Base-by-base conservation (phyloP, 768 basidiomycete genomes). In the Rossbeevera mucosa region DNA sequence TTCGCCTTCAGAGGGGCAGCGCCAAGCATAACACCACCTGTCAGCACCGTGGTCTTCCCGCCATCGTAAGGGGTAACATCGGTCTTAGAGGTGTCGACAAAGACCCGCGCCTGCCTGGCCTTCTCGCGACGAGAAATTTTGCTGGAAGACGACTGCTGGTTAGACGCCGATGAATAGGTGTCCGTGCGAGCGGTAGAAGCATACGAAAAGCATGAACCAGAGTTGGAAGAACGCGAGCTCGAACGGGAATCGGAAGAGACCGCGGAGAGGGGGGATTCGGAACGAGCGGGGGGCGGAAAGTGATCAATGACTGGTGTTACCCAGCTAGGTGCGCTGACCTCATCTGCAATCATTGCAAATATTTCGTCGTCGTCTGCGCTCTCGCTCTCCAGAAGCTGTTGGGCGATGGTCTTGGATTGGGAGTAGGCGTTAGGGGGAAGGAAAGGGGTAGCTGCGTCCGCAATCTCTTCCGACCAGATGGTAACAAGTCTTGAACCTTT, bases 11-110 rank as follows among this genome's bases (percentile, higher is more conserved):
- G 53, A 51, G 69, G 64, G 57, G 72, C 75, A 33, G 76, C 72
- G 46, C 88, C 88, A 55, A 91, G 85, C 89, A 91, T 91, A 59
- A 91, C 88, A 57, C 88, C 89, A 51, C 89, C 89, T 3, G 88
- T 90, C 60, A 91, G 80, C 46, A 91, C 88, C 25, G 88, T 90
- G 48, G 89, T 91, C 78, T 89, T 90, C 57, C 89, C 89, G 51
- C 88, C 88, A 59, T 91, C 88, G 61, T 91, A 91, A 61, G 86
- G 86, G 44, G 88, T 91, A 56, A 91, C 86, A 42, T 86, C 86
- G 49, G 71, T 89, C 76, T 84, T 91, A 63, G 83, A 71, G 20
- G 76, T 80, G 68, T 91, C 89, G 50, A 91, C 69, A 64, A 78
- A 89, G 59, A 91, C 85, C 56, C 81, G 82, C 21, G 79, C 79